Base-by-base conservation (phyloP, 331 rosid species). In the Erythrophleum ivorense region DNA sequence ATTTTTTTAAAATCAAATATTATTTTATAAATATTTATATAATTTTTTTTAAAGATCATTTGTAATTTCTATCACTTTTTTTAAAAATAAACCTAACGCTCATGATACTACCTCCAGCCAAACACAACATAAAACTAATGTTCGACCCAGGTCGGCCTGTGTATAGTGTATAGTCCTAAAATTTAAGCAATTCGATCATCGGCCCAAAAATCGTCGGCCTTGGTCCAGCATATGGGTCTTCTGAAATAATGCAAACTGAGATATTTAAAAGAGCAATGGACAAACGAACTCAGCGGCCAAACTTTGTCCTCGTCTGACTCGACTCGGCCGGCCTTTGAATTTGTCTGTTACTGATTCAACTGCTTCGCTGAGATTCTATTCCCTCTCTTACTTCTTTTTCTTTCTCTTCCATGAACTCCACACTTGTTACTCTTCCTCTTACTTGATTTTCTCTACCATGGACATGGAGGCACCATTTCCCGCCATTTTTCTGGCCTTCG, bases 391-490 rank as follows among this genome's bases (percentile, higher is more conserved):
- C 33, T 33, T 52, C 29, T 10, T n/a, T 9, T 40, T 3, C 69
- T 68, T 78, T 48, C 13, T 15, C 1, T 13, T 31, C 65, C 8
- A 8, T 19, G 3, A 19, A 58, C 24, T 75, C 57, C 46, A 43
- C 70, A 16, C 13, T 55, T 5, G 21, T 55, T 55, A 13, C 40
- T 65, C 54, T 43, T 46, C 33, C 49, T 63, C 53, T 5, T 36
- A 55, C 71, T 8, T 65, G 43, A 36, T 43, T 45, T 11, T 70
- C 77, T 71, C 66, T 15, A 0, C 10, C 78, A 76, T 80, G 73
- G 14, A 52, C 80, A 87, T 84, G 91, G 88, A 77, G 3, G 65
- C 81, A 62, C 76, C 15, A 13, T 75, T 83, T 86, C 83, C 90
- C 84, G 55, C 92, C 85, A 48, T 84, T 88, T 84, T 76, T 62